Conservation (phyloP, 768 basidiomycete genomes). For the Collybia mongolica region DNA sequence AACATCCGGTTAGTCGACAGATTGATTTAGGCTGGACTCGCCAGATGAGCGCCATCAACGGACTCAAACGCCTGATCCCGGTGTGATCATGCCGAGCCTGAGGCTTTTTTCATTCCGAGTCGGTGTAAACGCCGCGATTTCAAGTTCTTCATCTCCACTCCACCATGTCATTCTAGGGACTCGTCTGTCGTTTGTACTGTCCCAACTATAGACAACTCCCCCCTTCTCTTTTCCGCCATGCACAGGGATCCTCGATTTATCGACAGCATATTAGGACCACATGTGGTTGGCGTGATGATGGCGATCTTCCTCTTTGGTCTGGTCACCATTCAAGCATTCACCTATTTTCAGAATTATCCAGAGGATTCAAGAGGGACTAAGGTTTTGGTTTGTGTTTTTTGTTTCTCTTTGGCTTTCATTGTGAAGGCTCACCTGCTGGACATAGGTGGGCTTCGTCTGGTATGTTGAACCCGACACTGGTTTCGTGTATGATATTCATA, state of each 20-base stretch:
- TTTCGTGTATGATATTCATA: not conserved
- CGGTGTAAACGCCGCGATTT: too few relatives aligned
- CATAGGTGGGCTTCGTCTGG: constrained; percentile 8
- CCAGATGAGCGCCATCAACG: too few relatives aligned
- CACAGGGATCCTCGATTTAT: not conserved
- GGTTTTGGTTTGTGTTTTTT: constrained; percentile 1
- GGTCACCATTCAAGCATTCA: constrained; percentile 4
- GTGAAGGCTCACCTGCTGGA: not conserved
- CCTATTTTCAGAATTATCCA: constrained; percentile 7
- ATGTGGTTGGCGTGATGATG: constrained; percentile 1
- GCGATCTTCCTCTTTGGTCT: constrained; percentile 5
- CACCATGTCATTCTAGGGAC: too few relatives aligned
- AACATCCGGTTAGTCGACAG: too few relatives aligned
- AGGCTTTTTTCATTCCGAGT: too few relatives aligned
- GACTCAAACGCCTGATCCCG: too few relatives aligned
- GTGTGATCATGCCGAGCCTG: too few relatives aligned
- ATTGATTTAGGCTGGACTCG: too few relatives aligned
- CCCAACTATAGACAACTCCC: too few relatives aligned
- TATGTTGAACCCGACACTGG: not conserved
- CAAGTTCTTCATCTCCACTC: too few relatives aligned
- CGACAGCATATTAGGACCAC: not conserved
- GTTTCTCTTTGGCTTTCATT: not conserved
- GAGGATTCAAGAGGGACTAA: constrained; percentile 3
- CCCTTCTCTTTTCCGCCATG: too few relatives aligned
- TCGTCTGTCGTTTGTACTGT: too few relatives aligned